phyloP scores from a whole-genome alignment of 2,329 filamentous ascomycete genomes.

The Bipolaris oryzae region DNA sequence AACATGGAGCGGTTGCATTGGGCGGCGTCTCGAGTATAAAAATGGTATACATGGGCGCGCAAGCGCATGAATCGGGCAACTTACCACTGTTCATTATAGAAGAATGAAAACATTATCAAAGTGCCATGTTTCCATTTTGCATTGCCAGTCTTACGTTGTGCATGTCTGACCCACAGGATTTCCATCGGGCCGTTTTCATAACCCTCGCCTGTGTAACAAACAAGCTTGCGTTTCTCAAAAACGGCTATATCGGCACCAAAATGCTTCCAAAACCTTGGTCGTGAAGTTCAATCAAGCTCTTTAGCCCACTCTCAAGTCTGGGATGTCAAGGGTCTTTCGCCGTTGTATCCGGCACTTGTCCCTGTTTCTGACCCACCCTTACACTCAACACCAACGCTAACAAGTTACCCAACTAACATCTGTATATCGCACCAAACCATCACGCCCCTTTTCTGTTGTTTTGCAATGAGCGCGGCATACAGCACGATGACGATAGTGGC shows the following conservation, averaged over 20 bases:
- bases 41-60: conserved; percentile 6
- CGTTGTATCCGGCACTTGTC: conserved; percentile 2
- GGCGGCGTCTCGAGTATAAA: conserved; percentile 16
- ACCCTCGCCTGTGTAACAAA: background rate
- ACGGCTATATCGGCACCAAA: conserved; percentile 3
- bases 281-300: conserved; percentile 27
- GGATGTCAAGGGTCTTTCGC: conserved; percentile 17
- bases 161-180: background rate
- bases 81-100: background rate
- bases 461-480: background rate
- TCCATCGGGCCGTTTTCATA: background rate
- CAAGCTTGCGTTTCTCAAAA: background rate
- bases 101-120: background rate
- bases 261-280: background rate
- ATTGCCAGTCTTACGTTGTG: background rate
- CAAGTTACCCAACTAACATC: background rate
- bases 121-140: background rate
- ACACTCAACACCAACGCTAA: conserved; percentile 8
- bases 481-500: conserved; percentile 13
- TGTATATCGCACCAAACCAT: background rate
- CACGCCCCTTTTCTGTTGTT: background rate
- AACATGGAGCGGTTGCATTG: conserved; percentile 26
- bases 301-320: conserved; percentile 21
- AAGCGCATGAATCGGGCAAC: background rate
- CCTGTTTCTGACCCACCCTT: conserved; percentile 22